Base-by-base conservation (phyloP, 2,329 filamentous ascomycete species). In the Hymenoscyphus salicellus region DNA sequence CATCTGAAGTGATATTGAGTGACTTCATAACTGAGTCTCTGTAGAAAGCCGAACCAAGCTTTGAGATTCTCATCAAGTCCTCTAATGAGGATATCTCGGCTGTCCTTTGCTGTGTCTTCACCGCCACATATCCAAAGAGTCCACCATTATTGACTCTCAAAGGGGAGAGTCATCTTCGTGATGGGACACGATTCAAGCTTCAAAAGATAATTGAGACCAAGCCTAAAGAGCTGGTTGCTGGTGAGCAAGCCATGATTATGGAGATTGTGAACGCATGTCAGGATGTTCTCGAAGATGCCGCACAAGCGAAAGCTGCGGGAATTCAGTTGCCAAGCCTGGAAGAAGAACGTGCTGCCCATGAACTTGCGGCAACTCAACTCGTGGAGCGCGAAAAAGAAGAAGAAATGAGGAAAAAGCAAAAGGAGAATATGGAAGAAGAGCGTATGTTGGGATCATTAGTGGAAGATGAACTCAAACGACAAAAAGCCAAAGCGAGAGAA, bases 121-220 rank as follows among this genome's bases (percentile, higher is more conserved):
- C 92, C 8, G 90, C 93, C 6, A 96, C 93, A 0, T 98, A 98
- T 75, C 95, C 94, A 3, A 96, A 92, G 74, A 90, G 92, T 1
- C 80, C 87, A 1, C 93, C 93, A 1, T 79, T 92, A 11, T 78
- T 97, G 16, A 86, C 84, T 4, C 75, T 96, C 55, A 89, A 90
- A 68, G 82, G 87, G 62, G 79, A 87, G 52, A 81, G 82, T 30
- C 82, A 84, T 55, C 80, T 97, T 63, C 87, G 87, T 55, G 89
- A 90, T 71, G 87, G 85, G 61, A 91, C 90, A 1, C 83, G 85
- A 64, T 89, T 87, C 74, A 90, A 89, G 72, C 83, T 96, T 17
- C 84, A 87, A 67, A 86, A 84, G 63, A 85, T 84, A 61, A 78
- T 89, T 62, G 84, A 88, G 71, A 83, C 81, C 0, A 81, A 86